These are phyloP conservation scores for Nannochloris sp. DNA, from an alignment of 139 green algal species.

Conservation along the genomic window DNA sequence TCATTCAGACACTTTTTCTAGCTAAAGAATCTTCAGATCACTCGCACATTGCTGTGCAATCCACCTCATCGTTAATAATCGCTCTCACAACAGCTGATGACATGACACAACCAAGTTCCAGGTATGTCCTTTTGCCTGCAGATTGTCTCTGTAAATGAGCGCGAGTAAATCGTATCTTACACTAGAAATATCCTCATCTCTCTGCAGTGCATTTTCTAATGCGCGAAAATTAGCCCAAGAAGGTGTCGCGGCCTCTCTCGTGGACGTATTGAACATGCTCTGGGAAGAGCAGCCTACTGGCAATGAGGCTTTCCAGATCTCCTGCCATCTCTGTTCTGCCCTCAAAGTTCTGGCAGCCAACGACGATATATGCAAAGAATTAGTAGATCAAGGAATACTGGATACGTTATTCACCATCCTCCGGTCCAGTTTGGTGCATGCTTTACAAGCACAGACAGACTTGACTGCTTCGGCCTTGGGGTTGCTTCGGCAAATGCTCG, in stretches of 20 bases:
- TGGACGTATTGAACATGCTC: conserved; percentile 28
- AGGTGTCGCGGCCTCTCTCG: conserved; percentile 17
- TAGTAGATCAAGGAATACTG: conserved; percentile 29
- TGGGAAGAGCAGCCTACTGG: background rate
- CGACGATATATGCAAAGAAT: conserved; percentile 56
- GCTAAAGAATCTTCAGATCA: background rate
- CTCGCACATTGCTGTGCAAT: conserved; percentile 7
- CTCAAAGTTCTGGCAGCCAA: conserved; percentile 40
- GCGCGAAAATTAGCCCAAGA: conserved; percentile 32
- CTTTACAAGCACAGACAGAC: conserved; percentile 2
- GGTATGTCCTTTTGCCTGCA: background rate
- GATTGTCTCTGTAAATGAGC: background rate
- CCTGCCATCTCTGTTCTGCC: conserved; percentile 6
- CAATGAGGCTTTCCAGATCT: background rate
- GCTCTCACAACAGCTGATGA: conserved; percentile 54
- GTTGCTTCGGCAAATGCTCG: conserved; percentile 69
- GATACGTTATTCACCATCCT: conserved; percentile 22
- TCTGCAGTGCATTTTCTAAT: conserved; percentile 36
- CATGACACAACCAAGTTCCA: conserved; percentile 35
- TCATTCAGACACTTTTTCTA: conserved; percentile 6
- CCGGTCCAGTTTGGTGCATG: conserved; percentile 1
- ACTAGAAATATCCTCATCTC: background rate
- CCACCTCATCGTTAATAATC: conserved; percentile 29
- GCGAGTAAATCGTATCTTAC: background rate
- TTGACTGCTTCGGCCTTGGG: conserved; percentile 5